Evolutionary conservation across 2,329 filamentous ascomycete genomes (phyloP).

Genomic region (Sordariomycetes sp.): DNA sequence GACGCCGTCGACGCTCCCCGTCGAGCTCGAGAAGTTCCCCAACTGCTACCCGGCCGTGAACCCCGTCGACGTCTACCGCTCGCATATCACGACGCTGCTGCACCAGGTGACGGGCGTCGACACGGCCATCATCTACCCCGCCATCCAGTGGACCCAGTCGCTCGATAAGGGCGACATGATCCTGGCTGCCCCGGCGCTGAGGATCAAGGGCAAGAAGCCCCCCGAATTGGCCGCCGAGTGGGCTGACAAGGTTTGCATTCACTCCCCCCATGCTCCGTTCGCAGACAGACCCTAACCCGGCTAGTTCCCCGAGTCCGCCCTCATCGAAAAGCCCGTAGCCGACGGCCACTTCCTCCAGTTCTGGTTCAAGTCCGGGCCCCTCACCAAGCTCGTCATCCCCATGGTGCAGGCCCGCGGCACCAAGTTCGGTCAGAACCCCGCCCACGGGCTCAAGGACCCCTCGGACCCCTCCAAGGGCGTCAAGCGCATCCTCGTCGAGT

Average conservation of each 20-base stretch:
- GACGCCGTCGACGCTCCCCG: slow-evolving; percentile 22
- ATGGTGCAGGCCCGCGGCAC: slow-evolving; percentile 52
- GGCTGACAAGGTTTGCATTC: slow-evolving; percentile 42
- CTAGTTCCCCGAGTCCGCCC: slow-evolving; percentile 62
- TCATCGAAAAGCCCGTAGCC: slow-evolving; percentile 60
- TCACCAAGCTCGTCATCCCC: slow-evolving; percentile 57
- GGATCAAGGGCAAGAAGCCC: slow-evolving; percentile 62
- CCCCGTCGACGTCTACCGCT: slow-evolving; percentile 69
- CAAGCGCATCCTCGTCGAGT: slow-evolving; percentile 67
- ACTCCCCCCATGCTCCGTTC: not conserved
- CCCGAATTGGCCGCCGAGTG: slow-evolving; percentile 51
- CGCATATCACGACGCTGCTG: slow-evolving; percentile 62
- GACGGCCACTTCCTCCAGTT: slow-evolving; percentile 65
- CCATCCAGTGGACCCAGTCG: slow-evolving; percentile 67
- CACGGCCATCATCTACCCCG: slow-evolving; percentile 58
- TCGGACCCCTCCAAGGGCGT: slow-evolving; percentile 46
- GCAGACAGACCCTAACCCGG: not conserved
- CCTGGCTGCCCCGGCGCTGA: slow-evolving; percentile 67
- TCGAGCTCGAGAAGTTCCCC: slow-evolving; percentile 32
- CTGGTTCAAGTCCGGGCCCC: slow-evolving; percentile 63
- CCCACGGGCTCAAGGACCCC: slow-evolving; percentile 50
- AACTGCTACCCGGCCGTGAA: slow-evolving; percentile 58
- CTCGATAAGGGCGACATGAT: slow-evolving; percentile 77
- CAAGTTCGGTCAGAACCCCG: slow-evolving; percentile 52
- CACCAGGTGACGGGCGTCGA: slow-evolving; percentile 61